A percentile compares a stretch with the other conserved stretches of the same genome.
These are phyloP conservation scores for Trichoderma oligosporum DNA, from an alignment of 2,329 filamentous ascomycete genomes.

Conservation along the genomic window DNA sequence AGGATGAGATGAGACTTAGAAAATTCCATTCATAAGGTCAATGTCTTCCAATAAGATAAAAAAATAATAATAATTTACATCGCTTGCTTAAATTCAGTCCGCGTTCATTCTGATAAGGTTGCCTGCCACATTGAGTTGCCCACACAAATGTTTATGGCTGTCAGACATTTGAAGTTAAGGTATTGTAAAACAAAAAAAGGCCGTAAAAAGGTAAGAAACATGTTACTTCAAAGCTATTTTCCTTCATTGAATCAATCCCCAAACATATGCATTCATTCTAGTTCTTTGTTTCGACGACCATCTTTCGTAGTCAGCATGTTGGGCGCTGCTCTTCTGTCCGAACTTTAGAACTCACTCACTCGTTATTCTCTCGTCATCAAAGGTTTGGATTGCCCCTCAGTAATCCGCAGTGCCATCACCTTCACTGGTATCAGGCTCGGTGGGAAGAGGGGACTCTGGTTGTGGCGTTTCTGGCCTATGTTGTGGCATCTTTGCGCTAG, in stretches of 20 bases:
- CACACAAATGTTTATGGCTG: too few species aligned
- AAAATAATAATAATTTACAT: slow-evolving; percentile 2
- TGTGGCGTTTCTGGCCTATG: slow-evolving; percentile 33
- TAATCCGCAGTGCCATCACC: slow-evolving; percentile 33
- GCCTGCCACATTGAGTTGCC: background rate
- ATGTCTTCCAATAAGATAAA: background rate
- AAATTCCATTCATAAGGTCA: background rate
- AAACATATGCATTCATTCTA: background rate
- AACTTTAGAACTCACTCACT: background rate
- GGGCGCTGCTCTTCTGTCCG: background rate
- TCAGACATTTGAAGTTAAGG: too few species aligned
- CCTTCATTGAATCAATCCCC: background rate
- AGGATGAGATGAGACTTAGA: background rate
- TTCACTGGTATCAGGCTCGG: slow-evolving; percentile 31
- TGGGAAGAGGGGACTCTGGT: slow-evolving; percentile 28
- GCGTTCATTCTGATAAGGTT: background rate
- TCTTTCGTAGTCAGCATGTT: background rate
- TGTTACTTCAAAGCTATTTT: background rate
- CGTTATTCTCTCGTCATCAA: slow-evolving; percentile 12
- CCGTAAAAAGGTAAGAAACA: background rate
- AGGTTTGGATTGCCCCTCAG: slow-evolving; percentile 7
- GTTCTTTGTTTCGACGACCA: background rate
- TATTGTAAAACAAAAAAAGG: background rate
- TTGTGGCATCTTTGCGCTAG: slow-evolving; percentile 20
- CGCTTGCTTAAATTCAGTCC: slow-evolving; percentile 3